phyloP scores from a whole-genome alignment of 2,329 filamentous ascomycete genomes.

The Colletotrichum spaethianum region DNA sequence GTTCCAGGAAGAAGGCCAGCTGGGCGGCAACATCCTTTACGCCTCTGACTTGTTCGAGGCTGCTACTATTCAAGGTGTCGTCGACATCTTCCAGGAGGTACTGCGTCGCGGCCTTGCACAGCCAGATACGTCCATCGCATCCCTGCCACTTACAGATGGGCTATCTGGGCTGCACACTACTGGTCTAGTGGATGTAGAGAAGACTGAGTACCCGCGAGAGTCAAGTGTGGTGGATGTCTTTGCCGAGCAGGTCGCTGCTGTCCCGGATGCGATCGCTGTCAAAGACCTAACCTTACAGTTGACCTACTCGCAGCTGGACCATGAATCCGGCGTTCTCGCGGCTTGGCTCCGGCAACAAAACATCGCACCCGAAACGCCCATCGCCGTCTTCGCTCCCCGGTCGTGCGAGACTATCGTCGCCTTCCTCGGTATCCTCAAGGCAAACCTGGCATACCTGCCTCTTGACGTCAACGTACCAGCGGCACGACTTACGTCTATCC shows the following conservation, averaged over 20 bases:
- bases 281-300: constrained; percentile 38
- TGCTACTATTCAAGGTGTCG: neutral
- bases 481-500: constrained; percentile 40
- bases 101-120: constrained; percentile 31
- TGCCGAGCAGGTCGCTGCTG: constrained; percentile 40
- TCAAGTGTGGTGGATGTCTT: constrained; percentile 46
- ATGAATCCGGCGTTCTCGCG: constrained; percentile 39
- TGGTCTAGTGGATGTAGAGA: constrained; percentile 36
- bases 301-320: constrained; percentile 44
- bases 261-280: constrained; percentile 41
- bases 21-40: constrained; percentile 41
- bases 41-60: constrained; percentile 44
- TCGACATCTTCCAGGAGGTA: constrained; percentile 13
- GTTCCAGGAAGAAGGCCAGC: constrained; percentile 40
- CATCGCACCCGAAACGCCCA: constrained; percentile 29
- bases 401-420: constrained; percentile 46
- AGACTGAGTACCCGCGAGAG: constrained; percentile 41
- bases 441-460: constrained; percentile 47
- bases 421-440: constrained; percentile 47
- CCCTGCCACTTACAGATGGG: neutral
- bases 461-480: constrained; percentile 43
- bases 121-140: neutral
- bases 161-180: constrained; percentile 21
- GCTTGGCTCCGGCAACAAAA: neutral
- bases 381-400: constrained; percentile 42